Conservation (phyloP, 2,329 filamentous ascomycete species). For the Exophiala oligosperma region DNA sequence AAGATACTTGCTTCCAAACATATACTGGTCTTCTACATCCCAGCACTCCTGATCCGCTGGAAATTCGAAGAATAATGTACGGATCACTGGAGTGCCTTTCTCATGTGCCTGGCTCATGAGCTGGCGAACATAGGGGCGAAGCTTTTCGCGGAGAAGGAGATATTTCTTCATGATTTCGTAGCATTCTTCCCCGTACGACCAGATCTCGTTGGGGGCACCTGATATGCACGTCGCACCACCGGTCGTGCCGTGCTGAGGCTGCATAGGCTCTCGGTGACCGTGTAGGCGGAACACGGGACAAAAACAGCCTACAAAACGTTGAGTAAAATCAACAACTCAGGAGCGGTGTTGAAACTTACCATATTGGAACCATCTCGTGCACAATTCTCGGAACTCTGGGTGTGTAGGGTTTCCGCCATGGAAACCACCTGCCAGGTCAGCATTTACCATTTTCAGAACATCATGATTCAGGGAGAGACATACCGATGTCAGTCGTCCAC, state of each 20-base stretch:
- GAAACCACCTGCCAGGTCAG: conserved; percentile 52
- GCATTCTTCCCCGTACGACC: conserved; percentile 63
- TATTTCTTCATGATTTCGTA: conserved; percentile 62
- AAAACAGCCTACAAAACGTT: conserved; percentile 7
- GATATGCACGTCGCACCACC: conserved; percentile 37
- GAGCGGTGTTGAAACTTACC: conserved; percentile 48
- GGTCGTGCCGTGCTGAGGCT: conserved; percentile 43
- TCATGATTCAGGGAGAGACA: neutral
- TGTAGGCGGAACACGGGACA: conserved; percentile 68
- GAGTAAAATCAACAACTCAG: too few species aligned
- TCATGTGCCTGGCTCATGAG: conserved; percentile 63
- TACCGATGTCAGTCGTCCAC: conserved; percentile 69
- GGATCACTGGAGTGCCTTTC: conserved; percentile 61
- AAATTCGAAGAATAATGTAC: conserved; percentile 60
- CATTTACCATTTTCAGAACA: neutral
- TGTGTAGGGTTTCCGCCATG: conserved; percentile 63
- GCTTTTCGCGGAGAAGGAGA: conserved; percentile 56
- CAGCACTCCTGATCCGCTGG: conserved; percentile 44
- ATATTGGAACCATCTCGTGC: conserved; percentile 71
- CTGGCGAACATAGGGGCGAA: conserved; percentile 58
- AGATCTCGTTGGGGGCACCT: conserved; percentile 64
- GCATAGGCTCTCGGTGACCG: conserved; percentile 62
- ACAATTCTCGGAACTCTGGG: conserved; percentile 60
- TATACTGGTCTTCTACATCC: conserved; percentile 62
- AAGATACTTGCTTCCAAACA: conserved; percentile 63